Base-by-base conservation (phyloP, 1,284 basidiomycete genomes). In the Ganoderma leucocontextum region DNA sequence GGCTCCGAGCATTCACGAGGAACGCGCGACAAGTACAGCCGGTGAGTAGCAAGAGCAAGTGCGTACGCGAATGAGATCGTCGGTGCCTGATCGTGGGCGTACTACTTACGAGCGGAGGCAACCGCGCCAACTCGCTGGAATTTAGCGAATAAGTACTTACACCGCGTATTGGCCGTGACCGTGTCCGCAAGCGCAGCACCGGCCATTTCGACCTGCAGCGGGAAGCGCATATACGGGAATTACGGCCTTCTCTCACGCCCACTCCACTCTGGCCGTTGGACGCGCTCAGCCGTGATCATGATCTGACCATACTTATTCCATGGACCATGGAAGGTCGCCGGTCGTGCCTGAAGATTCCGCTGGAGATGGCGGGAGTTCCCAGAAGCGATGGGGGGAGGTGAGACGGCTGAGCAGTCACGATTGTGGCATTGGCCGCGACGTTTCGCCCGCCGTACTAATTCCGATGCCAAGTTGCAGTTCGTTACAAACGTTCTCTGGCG, bases 351-450 rank as follows among this genome's bases (percentile, higher is more conserved):
- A 35, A 55, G 52, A 55, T 55, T 55, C 29, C 9, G 52, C 17
- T 33, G 52, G 52, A 55, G 52, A 53, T 53, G 52, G 52, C 52
- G 47, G n/a, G 47, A 49, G 47, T 49, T 49, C 47, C 47, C 47
- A 49, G 47, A 8, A 25, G 22, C 19, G 47, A 25, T 22, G 47
- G n/a, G 22, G 8, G 47, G 12, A 25, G 22, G 19, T 49, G 47
- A 25, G 47, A 25, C 41, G 42, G 13, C 29, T 29, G 29, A 29
- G 29, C 15, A 44, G 17, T 44, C n/a, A n/a, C n/a, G 44, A 47
- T 9, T 9, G 44, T 47, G 44, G 44, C 44, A 47, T 47, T 22
- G 19, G 44, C 44, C 22, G 29, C 29, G 47, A 49, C 22, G 47
- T 25, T 25, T 49, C 47, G 47, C 47, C 47, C 47, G 47, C 47